Conservation (phyloP, 2,329 filamentous ascomycete genomes). For the Apiospora arundinis region DNA sequence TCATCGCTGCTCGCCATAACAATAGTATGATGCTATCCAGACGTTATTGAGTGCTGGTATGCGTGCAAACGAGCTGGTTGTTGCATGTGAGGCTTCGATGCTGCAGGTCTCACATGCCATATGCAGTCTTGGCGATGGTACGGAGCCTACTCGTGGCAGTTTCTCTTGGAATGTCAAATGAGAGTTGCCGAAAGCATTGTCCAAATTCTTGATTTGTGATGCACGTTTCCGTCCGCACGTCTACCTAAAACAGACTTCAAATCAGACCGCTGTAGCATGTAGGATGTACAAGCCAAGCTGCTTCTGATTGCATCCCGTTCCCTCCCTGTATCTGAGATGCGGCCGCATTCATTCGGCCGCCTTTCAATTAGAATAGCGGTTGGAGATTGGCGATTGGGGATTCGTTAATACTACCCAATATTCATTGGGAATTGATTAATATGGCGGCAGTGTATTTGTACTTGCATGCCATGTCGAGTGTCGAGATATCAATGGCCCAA, state of each 20-base stretch:
- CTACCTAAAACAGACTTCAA: constrained; percentile 4
- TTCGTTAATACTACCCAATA: not conserved
- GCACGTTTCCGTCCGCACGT: not conserved
- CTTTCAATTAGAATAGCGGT: not conserved
- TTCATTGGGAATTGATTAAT: not conserved
- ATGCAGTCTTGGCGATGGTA: not conserved
- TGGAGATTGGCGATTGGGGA: constrained; percentile 6
- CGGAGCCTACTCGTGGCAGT: not conserved
- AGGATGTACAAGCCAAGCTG: not conserved
- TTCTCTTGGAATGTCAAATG: constrained; percentile 11
- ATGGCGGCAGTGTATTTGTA: not conserved
- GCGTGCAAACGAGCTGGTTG: not conserved
- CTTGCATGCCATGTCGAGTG: too few relatives aligned
- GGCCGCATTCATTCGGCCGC: not conserved
- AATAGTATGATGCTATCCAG: not conserved
- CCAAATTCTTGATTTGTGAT: not conserved
- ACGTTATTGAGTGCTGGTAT: not conserved
- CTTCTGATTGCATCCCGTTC: not conserved
- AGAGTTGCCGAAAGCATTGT: constrained; percentile 13
- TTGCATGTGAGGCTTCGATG: not conserved
- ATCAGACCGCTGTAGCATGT: not conserved
- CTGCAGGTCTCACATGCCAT: not conserved
- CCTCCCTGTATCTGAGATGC: not conserved
- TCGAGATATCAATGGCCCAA: too few relatives aligned
- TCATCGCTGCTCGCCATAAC: not conserved